A percentile compares a stretch with the other conserved stretches of the same genome.
phyloP scores from a whole-genome alignment of 2,329 filamentous ascomycete species.

The Trichophyton mentagrophytes region DNA sequence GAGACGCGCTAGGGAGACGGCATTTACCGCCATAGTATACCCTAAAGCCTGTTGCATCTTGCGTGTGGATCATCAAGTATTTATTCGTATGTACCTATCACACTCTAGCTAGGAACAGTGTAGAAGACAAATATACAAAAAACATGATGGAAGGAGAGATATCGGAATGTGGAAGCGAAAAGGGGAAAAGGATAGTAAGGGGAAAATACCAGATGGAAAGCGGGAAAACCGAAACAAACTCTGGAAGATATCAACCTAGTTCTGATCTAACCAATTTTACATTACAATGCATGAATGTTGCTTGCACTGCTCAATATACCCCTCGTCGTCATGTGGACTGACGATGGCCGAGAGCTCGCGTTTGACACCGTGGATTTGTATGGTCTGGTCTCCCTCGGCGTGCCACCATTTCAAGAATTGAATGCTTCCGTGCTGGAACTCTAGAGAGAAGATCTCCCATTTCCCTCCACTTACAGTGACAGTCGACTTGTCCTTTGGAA shows the following conservation, averaged over 20 bases:
- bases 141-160: neutral
- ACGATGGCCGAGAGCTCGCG: constrained; percentile 36
- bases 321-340: constrained; percentile 59
- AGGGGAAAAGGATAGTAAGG: neutral
- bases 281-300: constrained; percentile 39
- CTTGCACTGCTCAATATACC: constrained; percentile 57
- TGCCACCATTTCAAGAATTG: constrained; percentile 92
- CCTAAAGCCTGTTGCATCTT: no score
- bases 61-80: no score
- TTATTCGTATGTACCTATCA: no score
- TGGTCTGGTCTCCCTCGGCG: constrained; percentile 64
- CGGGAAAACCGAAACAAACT: neutral
- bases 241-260: neutral
- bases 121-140: no score
- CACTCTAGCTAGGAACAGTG: no score
- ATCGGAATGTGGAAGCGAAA: neutral
- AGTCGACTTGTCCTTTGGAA: constrained; percentile 57
- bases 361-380: constrained; percentile 63
- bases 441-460: constrained; percentile 70
- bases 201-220: neutral
- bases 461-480: constrained; percentile 74
- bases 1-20: no score
- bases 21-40: no score
- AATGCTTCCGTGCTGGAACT: constrained; percentile 53
- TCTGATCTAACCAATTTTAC: constrained; percentile 20